These are phyloP conservation scores for Trichoderma sp. DNA, from an alignment of 2,329 filamentous ascomycete genomes.

Conservation along the genomic window DNA sequence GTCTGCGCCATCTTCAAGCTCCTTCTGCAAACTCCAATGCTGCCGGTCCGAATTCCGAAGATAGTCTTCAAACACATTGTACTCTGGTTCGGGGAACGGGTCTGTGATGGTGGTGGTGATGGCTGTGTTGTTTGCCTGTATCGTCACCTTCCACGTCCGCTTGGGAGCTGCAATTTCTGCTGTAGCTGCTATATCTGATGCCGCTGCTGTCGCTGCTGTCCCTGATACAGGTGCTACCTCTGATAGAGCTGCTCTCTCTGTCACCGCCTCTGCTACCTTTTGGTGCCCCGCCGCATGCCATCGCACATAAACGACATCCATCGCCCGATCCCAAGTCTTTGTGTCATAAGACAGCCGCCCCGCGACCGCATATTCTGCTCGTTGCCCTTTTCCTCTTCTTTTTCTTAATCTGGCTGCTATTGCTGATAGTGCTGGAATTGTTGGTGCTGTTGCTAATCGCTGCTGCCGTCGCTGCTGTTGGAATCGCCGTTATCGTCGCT, in stretches of 20 bases:
- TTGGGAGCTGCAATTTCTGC: not conserved
- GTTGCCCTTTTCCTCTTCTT: not conserved
- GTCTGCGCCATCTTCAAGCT: constrained; percentile 23
- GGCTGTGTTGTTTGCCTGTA: constrained; percentile 29
- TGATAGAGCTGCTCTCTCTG: not conserved
- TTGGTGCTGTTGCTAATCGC: not conserved
- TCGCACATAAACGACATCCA: constrained; percentile 30
- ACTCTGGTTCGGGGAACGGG: constrained; percentile 33
- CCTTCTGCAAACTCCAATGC: constrained; percentile 28
- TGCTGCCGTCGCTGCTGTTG: not conserved
- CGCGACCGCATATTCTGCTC: constrained; percentile 24
- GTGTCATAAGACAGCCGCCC: not conserved
- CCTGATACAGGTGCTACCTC: too few species aligned
- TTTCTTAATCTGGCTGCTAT: not conserved
- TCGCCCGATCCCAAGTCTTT: constrained; percentile 27
- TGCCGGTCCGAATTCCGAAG: constrained; percentile 32
- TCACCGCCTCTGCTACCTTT: constrained; percentile 21
- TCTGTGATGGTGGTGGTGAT: constrained; percentile 29
- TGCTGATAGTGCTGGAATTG: not conserved
- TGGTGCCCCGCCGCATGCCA: constrained; percentile 24
- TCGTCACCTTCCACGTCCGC: constrained; percentile 32
- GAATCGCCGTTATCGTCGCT: too few species aligned
- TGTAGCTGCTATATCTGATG: not conserved
- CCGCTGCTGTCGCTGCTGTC: too few species aligned
- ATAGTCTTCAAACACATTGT: constrained; percentile 34